Base-by-base conservation (phyloP, 768 basidiomycete genomes). In the Termitomyces sp. region DNA sequence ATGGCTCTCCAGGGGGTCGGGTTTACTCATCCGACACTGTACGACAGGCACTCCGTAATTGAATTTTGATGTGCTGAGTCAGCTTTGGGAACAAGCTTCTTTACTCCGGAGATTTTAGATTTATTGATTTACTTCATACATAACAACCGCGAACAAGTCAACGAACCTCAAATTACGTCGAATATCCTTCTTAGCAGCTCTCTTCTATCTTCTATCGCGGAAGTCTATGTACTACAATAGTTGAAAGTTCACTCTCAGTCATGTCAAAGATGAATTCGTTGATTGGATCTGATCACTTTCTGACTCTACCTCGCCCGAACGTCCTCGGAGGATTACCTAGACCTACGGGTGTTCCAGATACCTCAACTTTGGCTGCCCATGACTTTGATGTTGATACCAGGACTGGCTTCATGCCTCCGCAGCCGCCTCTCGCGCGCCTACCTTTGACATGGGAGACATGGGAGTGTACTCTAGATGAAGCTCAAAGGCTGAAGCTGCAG, bases 341-440 rank as follows among this genome's bases (percentile, higher is more conserved):
- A 26, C 38, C 59, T 41, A 41, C 60, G n/a, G 63, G 62, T 8
- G 53, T 61, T 16, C 61, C 62, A 14, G 65, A 66, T 60, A 66
- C 65, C 43, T 63, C 65, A 28, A 66, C 65, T 43, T 58, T 62
- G 13, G 84, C 83, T 10, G 84, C 86, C 3, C 86, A 89, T 61
- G 89, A 91, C 72, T 98, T 93, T 75, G 94, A 98, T 68, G 90
- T 98, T 59, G 93, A 95, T 68, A 86, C 88, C 10, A 77, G 85
- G 16, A 92, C 93, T 0, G 95, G 96, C 0, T 98, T 98, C 70
- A 87, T 98, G 84, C 90, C 95, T 2, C 87, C 90, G 0, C 76
- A 83, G 14, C 81, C 85, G 0, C 94, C 94, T 1, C 68, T 87
- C 0, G 63, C 72, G 7, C 80, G 87, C 22, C 78, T 96, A 1